Evolutionary conservation across 192 early-diverging fungal genomes (phyloP).

Genomic region (Spizellomyces punctatus): DNA sequence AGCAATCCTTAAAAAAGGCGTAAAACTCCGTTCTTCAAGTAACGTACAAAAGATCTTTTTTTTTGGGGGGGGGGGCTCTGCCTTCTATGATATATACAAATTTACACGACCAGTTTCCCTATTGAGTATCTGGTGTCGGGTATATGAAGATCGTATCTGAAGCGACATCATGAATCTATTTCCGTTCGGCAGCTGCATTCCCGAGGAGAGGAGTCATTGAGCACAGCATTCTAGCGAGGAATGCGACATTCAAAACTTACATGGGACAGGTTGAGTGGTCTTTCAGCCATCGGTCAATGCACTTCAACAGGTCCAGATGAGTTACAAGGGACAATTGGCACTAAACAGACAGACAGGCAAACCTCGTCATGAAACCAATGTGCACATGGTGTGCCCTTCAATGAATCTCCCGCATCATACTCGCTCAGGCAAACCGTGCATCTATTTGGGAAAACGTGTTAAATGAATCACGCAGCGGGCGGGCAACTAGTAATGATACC

Average conservation of each 20-base stretch:
- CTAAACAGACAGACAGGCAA: background rate
- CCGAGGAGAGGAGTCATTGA: too few relatives aligned
- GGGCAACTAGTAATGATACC: background rate
- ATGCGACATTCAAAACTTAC: slow-evolving; percentile 5
- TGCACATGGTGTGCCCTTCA: slow-evolving; percentile 22
- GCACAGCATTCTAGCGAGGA: too few relatives aligned
- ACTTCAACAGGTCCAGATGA: slow-evolving; percentile 3
- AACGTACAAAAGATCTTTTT: too few relatives aligned
- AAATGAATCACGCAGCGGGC: background rate
- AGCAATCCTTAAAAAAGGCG: background rate
- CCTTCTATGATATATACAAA: too few relatives aligned
- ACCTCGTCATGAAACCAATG: slow-evolving; percentile 34
- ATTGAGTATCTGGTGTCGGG: too few relatives aligned
- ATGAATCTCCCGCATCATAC: slow-evolving; percentile 22
- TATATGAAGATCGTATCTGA: too few relatives aligned
- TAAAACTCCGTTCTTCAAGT: background rate
- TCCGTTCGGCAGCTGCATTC: too few relatives aligned
- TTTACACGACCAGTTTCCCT: too few relatives aligned
- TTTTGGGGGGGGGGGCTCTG: too few relatives aligned
- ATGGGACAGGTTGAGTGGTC: slow-evolving; percentile 15
- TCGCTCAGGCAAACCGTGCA: slow-evolving; percentile 27
- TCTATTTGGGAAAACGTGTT: background rate
- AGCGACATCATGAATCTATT: too few relatives aligned
- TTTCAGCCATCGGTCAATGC: slow-evolving; percentile 14
- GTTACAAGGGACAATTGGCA: background rate